A percentile compares a stretch with the other conserved stretches of the same genome.
phyloP scores from a whole-genome alignment of 495 filamentous ascomycete genomes.

The Penicillium ucsense region DNA sequence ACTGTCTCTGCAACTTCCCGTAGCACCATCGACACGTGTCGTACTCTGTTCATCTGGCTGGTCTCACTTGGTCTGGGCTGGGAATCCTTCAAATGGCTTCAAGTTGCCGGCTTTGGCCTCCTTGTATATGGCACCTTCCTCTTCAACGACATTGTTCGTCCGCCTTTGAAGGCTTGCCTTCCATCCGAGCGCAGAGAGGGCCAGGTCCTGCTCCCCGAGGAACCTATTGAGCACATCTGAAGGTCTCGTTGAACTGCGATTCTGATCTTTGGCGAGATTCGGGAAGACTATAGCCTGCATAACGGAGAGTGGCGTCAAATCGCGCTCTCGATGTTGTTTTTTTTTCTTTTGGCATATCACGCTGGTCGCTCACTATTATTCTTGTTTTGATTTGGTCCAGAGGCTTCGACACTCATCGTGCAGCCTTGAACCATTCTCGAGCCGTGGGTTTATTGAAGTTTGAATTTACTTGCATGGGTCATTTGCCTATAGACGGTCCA shows the following conservation, averaged over 20 bases:
- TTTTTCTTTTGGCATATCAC: too few species aligned
- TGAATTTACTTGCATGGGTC: too few species aligned
- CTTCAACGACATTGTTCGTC: conserved; percentile 84
- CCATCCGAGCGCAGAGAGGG: conserved; percentile 20
- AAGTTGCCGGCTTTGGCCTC: conserved; percentile 77
- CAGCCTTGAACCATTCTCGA: too few species aligned
- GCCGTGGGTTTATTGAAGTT: too few species aligned
- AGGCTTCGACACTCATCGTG: too few species aligned
- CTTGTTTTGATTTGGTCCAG: too few species aligned
- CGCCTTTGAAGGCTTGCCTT: conserved; percentile 60
- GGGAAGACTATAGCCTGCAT: too few species aligned
- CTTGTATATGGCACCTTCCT: conserved; percentile 95
- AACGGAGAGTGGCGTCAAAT: too few species aligned
- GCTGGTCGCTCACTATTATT: too few species aligned
- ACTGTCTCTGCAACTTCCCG: conserved; percentile 82
- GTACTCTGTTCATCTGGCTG: conserved; percentile 97
- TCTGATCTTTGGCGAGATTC: neutral
- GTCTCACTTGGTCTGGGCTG: conserved; percentile 87
- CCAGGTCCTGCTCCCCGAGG: conserved; percentile 69
- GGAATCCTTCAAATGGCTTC: conserved; percentile 97
- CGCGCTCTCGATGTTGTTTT: too few species aligned
- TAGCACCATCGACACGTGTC: conserved; percentile 93
- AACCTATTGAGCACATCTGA: conserved; percentile 69
- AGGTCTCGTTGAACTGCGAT: neutral
- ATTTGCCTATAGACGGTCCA: too few species aligned